Evolutionary conservation across 345 rosid genomes (phyloP).

Genomic region (Noccaea bulbosa): DNA sequence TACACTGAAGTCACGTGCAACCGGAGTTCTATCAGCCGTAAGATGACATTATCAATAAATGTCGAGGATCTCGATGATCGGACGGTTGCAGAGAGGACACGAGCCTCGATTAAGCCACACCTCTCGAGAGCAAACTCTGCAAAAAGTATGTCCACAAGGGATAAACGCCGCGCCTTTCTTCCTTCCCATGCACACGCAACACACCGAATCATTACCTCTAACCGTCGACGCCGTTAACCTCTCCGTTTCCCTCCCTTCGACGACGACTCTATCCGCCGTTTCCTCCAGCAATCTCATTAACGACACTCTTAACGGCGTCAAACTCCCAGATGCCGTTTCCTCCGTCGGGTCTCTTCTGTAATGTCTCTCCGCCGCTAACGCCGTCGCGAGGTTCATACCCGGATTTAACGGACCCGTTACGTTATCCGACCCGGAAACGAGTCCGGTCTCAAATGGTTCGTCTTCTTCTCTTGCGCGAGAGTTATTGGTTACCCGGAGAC

Average conservation of each 20-base stretch:
- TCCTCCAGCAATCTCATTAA: constrained; percentile 77
- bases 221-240: constrained; percentile 38
- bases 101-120: constrained; percentile 67
- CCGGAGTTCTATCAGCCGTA: not conserved
- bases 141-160: constrained; percentile 81
- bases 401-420: constrained; percentile 34
- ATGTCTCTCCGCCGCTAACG: constrained; percentile 80
- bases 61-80: constrained; percentile 69
- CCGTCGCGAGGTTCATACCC: constrained; percentile 81
- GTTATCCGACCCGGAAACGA: constrained; percentile 34
- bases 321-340: not conserved
- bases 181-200: constrained; percentile 80
- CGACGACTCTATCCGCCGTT: constrained; percentile 49
- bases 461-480: constrained; percentile 47
- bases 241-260: constrained; percentile 27
- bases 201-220: constrained; percentile 50
- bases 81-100: constrained; percentile 78
- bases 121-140: constrained; percentile 74
- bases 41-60: constrained; percentile 37
- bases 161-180: constrained; percentile 73
- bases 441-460: constrained; percentile 29
- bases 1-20: constrained; percentile 36
- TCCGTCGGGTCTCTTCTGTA: constrained; percentile 40
- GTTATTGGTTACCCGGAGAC: constrained; percentile 46
- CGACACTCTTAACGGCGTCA: constrained; percentile 61